These are phyloP conservation scores for Begonia masoniana DNA, from an alignment of 306 rosid genomes.

Conservation along the genomic window DNA sequence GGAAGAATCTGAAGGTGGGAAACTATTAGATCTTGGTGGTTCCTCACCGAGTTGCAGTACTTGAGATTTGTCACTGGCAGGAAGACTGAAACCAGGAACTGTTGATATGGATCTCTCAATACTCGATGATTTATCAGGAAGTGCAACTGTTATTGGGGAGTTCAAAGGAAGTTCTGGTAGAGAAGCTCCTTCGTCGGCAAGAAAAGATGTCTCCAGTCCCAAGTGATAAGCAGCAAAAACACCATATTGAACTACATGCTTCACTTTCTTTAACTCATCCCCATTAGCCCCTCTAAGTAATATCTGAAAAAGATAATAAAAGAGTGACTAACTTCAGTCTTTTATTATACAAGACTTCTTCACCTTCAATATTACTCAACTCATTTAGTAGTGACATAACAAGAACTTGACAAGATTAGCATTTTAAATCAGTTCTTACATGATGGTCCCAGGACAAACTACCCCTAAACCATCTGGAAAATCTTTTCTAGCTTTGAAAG, in stretches of 20 bases:
- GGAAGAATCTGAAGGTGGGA: conserved; percentile 27
- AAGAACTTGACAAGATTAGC: neutral
- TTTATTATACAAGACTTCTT: neutral
- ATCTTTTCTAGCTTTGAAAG: neutral
- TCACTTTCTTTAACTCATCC: conserved; percentile 82
- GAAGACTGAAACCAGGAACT: conserved; percentile 51
- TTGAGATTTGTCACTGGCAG: conserved; percentile 29
- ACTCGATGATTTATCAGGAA: conserved; percentile 54
- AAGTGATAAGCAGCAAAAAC: conserved; percentile 97
- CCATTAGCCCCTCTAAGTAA: conserved; percentile 79
- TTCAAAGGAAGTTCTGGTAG: conserved; percentile 74
- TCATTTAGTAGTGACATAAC: neutral
- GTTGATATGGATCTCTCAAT: conserved; percentile 81
- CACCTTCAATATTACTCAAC: neutral
- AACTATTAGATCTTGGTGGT: conserved; percentile 39
- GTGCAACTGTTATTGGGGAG: conserved; percentile 56
- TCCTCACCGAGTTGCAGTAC: conserved; percentile 23
- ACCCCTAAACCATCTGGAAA: neutral
- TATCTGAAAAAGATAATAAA: conserved; percentile 41
- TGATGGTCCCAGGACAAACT: neutral
- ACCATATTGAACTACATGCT: conserved; percentile 93
- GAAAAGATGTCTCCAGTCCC: conserved; percentile 96
- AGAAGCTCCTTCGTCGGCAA: conserved; percentile 96
- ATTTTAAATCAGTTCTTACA: neutral
- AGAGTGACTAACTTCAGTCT: neutral